Evolutionary conservation across 345 rosid species (phyloP).

Genomic region (Arabidopsis arenosa): DNA sequence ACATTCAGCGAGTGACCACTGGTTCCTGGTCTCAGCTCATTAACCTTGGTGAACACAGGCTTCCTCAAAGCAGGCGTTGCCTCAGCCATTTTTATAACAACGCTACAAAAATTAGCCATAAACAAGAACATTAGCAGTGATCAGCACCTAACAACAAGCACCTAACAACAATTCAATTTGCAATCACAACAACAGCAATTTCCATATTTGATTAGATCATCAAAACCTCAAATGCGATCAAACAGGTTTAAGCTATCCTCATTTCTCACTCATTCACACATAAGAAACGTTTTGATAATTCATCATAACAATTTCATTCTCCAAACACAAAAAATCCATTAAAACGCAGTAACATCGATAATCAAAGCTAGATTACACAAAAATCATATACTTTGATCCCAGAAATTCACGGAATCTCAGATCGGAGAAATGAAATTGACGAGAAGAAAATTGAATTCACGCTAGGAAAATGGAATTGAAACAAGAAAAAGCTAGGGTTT

Average conservation of each 20-base stretch:
- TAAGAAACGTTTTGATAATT: neutral
- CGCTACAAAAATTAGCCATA: conserved; percentile 6
- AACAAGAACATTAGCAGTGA: neutral
- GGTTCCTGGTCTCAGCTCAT: conserved; percentile 92
- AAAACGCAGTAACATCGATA: conserved; percentile 3
- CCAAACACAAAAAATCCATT: neutral
- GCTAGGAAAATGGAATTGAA: neutral
- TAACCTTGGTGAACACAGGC: conserved; percentile 87
- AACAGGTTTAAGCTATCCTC: neutral
- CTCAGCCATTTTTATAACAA: conserved; percentile 63
- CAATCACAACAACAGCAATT: neutral
- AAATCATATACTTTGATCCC: neutral
- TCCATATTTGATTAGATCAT: neutral
- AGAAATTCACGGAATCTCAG: conserved; percentile 10
- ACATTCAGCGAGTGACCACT: conserved; percentile 81
- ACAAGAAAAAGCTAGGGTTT: conserved; percentile 23
- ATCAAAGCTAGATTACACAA: conserved; percentile 13
- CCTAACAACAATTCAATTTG: neutral
- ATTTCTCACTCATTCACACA: neutral
- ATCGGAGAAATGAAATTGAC: conserved; percentile 11
- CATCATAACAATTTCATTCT: neutral
- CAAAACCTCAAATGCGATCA: conserved; percentile 8
- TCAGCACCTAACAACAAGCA: conserved; percentile 6
- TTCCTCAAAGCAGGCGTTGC: conserved; percentile 83
- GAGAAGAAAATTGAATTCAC: neutral